Base-by-base conservation (phyloP, 2,329 filamentous ascomycete genomes). In the Epichloe sp. region DNA sequence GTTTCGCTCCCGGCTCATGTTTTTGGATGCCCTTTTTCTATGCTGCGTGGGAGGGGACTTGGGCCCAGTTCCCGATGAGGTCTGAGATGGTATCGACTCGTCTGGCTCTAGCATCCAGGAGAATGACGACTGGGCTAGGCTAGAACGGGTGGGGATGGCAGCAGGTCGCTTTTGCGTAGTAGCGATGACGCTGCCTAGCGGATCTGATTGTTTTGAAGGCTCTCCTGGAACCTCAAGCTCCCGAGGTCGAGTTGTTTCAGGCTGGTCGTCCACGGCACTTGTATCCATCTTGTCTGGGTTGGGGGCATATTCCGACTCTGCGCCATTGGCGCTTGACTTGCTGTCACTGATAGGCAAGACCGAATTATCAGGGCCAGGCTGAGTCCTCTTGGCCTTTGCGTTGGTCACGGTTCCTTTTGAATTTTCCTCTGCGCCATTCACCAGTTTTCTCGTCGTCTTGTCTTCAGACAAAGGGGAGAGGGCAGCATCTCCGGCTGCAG, bases 51-150 rank as follows among this genome's bases (percentile, higher is more conserved):
- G 55, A 4, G 66, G 61, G 5, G 67, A 66, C 19, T 65, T 67
- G 37, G 49, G 55, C 4, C 57, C 47, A 2, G 50, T 56, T 7
- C 57, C 45, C 3, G 60, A 53, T 12, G 57, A 48, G 0, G 60
- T 54, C 51, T 62, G 52, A 47, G 60, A 56, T 41, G 53, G 58
- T 11, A 46, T 52, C 0, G 69, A 63, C 50, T 70, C 62, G 56
- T 77, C 75, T 3, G 76, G 77, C 56, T 82, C 81, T 2, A 89
- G 72, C 84, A 89, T 89, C 83, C 83, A 88, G 1, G 85, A 82
- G 63, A 88, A 89, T 4, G 82, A 85, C 7, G 85, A 88, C 57
- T 86, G 83, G 1, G 83, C 83, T 36, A 88, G 72, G 0, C 76
- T 79, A 3, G 83, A 85, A 21, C 83, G 75, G 19, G 79, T 79